Base-by-base conservation (phyloP, 495 filamentous ascomycete species). In the Neurospora sp. region DNA sequence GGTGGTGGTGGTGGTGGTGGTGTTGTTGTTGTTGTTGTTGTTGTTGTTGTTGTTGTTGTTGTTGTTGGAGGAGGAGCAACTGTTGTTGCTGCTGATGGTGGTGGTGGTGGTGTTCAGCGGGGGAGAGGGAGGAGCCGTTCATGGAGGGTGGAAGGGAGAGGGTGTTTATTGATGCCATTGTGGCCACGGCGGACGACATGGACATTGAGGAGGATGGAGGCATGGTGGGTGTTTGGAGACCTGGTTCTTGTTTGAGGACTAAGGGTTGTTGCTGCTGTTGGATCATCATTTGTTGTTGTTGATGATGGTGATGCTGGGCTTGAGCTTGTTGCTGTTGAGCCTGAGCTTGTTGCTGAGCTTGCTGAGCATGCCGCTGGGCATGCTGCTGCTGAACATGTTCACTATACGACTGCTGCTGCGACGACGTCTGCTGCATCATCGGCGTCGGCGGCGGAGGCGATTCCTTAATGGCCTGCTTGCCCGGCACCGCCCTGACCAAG, bases 381-480 rank as follows among this genome's bases (percentile, higher is more conserved):
- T 69, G 73, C 14, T 68, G 48, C 20, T 59, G 71, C 6, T 39
- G 35, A 37, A 37, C 35, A 37, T 37, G 35, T 37, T 37, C 61
- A 31, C 40, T 39, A 2, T 68, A 61, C 20, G 68, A 31, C 12
- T 72, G 68, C 12, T 44, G 69, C 20, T 8, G 20, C 27, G 2
- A 3, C 40, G 73, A 7, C 27, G 27, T 65, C 53, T 65, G 53
- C 53, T 61, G 53, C 53, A 65, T 65, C 53, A 65, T 35, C 40
- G 44, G 40, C 16, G 69, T 27, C n/a, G 72, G 70, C 31, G 74
- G 70, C 16, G 77, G 75, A 6, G 74, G 72, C n/a, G 79, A 78
- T 7, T 82, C 81, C 39, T 80, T 79, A n/a, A 85, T 78, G 9
- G 78, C 83, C 61, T 84, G 80, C 35, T 78, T 77, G 6, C 73